These are phyloP conservation scores for Chamaenerion angustifolium DNA, from an alignment of 345 rosid species.

Conservation along the genomic window DNA sequence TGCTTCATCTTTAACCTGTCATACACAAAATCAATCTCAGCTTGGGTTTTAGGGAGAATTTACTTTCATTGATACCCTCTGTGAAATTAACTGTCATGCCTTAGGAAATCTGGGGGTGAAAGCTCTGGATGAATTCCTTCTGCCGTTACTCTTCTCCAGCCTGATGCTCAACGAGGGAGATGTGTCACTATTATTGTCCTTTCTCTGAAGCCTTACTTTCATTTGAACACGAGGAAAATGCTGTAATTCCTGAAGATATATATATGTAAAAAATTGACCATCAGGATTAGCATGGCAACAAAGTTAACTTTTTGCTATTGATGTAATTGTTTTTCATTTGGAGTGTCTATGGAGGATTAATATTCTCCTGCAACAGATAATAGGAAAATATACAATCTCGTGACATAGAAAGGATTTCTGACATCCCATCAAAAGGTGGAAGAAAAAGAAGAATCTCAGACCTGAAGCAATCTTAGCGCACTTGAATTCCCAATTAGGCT, in stretches of 20 bases:
- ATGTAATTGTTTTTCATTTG: background rate
- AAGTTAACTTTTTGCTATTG: too few species aligned
- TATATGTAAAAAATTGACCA: background rate
- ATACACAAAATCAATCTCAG: slow-evolving; percentile 1
- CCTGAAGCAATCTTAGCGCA: slow-evolving; percentile 54
- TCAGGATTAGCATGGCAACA: background rate
- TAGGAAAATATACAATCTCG: too few species aligned
- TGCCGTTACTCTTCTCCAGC: slow-evolving; percentile 47
- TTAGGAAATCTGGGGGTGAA: slow-evolving; percentile 80
- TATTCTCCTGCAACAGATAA: too few species aligned
- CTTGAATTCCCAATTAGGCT: slow-evolving; percentile 40
- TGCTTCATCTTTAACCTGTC: slow-evolving; percentile 85
- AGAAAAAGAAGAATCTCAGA: slow-evolving; percentile 9
- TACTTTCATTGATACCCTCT: background rate
- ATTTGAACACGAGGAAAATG: slow-evolving; percentile 52
- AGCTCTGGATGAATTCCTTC: slow-evolving; percentile 62
- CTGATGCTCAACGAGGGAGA: slow-evolving; percentile 38
- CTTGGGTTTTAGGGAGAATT: background rate
- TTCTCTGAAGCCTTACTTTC: slow-evolving; percentile 53
- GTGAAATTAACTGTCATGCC: slow-evolving; percentile 20
- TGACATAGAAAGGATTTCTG: too few species aligned
- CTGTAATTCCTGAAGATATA: slow-evolving; percentile 52
- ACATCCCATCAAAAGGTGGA: too few species aligned
- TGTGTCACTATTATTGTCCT: slow-evolving; percentile 23
- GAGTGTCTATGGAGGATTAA: too few species aligned